Percentiles rank a stretch among this genome's conserved stretches.
phyloP scores from a whole-genome alignment of 148 eudicot species.

The Persicaria maculosa region DNA sequence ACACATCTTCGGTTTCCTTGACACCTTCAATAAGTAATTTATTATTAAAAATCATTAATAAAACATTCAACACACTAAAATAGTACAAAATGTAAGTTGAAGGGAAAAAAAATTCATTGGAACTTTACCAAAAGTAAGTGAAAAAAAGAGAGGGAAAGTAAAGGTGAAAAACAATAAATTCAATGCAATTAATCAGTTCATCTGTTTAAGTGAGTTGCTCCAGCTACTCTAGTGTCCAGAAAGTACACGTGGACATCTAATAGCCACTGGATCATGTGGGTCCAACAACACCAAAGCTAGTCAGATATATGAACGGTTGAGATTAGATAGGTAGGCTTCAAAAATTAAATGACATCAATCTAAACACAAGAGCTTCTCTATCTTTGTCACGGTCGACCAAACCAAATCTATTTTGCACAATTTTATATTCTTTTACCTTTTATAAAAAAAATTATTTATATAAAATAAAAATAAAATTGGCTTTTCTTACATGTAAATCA shows the following conservation, averaged over 20 bases:
- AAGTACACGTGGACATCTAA: neutral
- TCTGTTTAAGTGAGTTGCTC: neutral
- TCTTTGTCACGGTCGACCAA: neutral
- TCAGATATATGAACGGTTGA: neutral
- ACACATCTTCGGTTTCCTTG: constrained; percentile 47
- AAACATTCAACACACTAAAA: neutral
- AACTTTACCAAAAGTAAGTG: neutral
- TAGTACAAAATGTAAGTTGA: too few relatives aligned
- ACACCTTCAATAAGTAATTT: neutral
- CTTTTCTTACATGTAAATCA: too few relatives aligned
- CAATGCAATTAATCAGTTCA: neutral
- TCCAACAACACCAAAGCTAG: neutral
- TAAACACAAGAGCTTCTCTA: neutral
- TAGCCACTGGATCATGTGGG: neutral
- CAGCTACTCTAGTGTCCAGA: neutral
- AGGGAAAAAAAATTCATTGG: neutral
- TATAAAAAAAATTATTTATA: too few relatives aligned
- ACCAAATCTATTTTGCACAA: neutral
- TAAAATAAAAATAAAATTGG: too few relatives aligned
- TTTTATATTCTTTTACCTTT: neutral
- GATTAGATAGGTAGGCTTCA: neutral
- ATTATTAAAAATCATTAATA: too few relatives aligned
- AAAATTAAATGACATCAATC: neutral
- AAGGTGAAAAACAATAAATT: neutral
- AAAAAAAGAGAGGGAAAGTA: neutral